phyloP scores from a whole-genome alignment of 345 rosid genomes.

The Lepidium africanum region DNA sequence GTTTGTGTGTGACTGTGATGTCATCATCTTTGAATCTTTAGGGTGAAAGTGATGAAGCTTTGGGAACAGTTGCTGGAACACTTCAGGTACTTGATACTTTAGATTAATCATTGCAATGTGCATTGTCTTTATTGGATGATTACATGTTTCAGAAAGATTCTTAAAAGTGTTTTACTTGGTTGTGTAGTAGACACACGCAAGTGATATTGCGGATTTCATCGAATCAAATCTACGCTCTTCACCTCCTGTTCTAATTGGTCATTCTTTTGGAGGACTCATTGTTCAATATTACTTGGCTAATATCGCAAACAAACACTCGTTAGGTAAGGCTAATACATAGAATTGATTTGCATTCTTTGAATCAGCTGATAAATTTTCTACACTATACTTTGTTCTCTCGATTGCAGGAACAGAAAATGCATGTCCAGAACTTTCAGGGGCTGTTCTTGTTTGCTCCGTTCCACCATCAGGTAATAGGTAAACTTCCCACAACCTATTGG shows the following conservation, averaged over 20 bases:
- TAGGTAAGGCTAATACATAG: conserved; percentile 27
- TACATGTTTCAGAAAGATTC: neutral
- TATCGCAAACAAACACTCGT: conserved; percentile 25
- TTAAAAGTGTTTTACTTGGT: neutral
- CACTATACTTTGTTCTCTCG: neutral
- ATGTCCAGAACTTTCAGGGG: conserved; percentile 63
- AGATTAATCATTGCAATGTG: neutral
- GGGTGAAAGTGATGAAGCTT: conserved; percentile 88
- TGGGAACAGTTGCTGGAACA: conserved; percentile 60
- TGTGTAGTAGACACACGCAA: conserved; percentile 83
- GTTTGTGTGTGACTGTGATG: neutral
- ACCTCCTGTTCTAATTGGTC: conserved; percentile 76
- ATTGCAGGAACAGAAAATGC: conserved; percentile 31
- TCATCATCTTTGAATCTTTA: conserved; percentile 16
- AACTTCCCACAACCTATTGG: conserved; percentile 4
- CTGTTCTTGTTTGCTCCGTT: conserved; percentile 72
- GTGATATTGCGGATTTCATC: conserved; percentile 72
- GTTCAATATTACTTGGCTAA: conserved; percentile 72
- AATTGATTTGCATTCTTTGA: neutral
- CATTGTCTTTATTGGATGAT: neutral
- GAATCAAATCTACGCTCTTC: conserved; percentile 36
- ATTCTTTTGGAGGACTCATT: conserved; percentile 87
- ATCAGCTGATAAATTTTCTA: no score
- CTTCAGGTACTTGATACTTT: conserved; percentile 47
- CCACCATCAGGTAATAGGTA: conserved; percentile 97